Conservation (phyloP, 768 basidiomycete genomes). For the Calocera cornea region DNA sequence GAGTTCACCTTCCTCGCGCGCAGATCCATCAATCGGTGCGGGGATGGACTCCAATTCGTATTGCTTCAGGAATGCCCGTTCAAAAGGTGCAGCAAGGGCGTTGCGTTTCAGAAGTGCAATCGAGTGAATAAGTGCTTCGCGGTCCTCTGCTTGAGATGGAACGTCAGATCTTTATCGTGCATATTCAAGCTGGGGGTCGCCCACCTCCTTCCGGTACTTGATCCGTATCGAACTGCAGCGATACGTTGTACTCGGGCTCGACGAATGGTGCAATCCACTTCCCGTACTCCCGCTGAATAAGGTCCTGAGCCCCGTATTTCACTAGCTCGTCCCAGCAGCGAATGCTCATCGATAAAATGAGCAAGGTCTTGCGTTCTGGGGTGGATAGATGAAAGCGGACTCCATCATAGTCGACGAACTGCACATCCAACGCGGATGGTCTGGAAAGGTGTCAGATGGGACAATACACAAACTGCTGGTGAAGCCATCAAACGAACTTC, state of each 20-base stretch:
- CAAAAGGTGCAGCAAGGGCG: conserved; percentile 88
- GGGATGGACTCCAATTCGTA: conserved; percentile 53
- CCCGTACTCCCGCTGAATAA: conserved; percentile 76
- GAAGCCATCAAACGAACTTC: conserved; percentile 54
- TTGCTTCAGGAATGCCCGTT: conserved; percentile 71
- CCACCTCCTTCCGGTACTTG: conserved; percentile 63
- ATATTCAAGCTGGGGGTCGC: conserved; percentile 15
- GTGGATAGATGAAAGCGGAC: conserved; percentile 90
- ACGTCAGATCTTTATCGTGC: neutral
- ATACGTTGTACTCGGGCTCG: conserved; percentile 83
- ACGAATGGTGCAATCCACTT: conserved; percentile 47
- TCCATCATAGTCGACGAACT: conserved; percentile 96
- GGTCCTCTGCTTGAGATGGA: conserved; percentile 42
- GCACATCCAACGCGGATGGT: conserved; percentile 80
- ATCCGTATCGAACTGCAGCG: conserved; percentile 75
- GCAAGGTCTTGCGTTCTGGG: conserved; percentile 60
- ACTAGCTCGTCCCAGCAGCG: conserved; percentile 93
- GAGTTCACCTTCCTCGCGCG: conserved; percentile 56
- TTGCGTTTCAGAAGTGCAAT: conserved; percentile 82
- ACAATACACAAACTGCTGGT: conserved; percentile 11
- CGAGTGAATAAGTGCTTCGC: conserved; percentile 65
- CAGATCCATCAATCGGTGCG: conserved; percentile 33
- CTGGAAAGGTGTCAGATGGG: conserved; percentile 30
- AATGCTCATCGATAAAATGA: conserved; percentile 88
- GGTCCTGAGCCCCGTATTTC: conserved; percentile 66